Percentiles rank a stretch among this genome's conserved stretches.
Conservation (phyloP, 2,329 filamentous ascomycete genomes). For the Trichoderma endophyticum region DNA sequence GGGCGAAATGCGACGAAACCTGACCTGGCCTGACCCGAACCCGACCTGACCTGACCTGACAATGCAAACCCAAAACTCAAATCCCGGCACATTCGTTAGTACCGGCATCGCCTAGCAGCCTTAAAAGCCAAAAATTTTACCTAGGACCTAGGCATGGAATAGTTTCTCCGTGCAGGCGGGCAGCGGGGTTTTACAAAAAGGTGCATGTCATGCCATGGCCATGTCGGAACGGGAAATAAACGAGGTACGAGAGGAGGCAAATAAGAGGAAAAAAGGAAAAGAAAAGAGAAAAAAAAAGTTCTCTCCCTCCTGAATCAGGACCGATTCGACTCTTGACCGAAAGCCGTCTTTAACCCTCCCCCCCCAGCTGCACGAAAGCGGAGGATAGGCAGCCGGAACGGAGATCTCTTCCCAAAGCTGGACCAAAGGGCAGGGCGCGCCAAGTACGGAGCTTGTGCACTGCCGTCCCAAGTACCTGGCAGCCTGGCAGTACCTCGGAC, state of each 20-base stretch:
- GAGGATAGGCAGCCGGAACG: conserved; percentile 9
- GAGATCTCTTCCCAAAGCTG: conserved; percentile 14
- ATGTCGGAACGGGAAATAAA: not conserved
- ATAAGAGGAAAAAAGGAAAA: not conserved
- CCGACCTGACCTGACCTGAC: not conserved
- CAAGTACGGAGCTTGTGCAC: not conserved
- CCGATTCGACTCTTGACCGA: not conserved
- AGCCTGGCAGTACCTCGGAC: conserved; percentile 1
- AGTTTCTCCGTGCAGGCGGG: conserved; percentile 4
- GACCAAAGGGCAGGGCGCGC: not conserved
- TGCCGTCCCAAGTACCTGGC: conserved; percentile 2
- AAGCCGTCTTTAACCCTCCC: conserved; percentile 7
- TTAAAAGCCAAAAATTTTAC: not conserved
- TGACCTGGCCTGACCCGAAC: not conserved
- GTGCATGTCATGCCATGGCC: not conserved
- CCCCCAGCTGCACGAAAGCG: conserved; percentile 9
- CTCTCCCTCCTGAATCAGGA: conserved; percentile 9
- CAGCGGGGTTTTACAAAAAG: not conserved
- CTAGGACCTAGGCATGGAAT: not conserved
- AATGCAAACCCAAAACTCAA: conserved; percentile 2
- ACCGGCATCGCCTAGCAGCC: conserved; percentile 14
- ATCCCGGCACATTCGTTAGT: not conserved
- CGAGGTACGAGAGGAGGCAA: not conserved
- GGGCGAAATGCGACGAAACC: not conserved
- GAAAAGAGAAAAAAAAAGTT: not conserved